These are phyloP conservation scores for Pichia cabralensis DNA, from an alignment of 805 yeast genomes.

Conservation along the genomic window DNA sequence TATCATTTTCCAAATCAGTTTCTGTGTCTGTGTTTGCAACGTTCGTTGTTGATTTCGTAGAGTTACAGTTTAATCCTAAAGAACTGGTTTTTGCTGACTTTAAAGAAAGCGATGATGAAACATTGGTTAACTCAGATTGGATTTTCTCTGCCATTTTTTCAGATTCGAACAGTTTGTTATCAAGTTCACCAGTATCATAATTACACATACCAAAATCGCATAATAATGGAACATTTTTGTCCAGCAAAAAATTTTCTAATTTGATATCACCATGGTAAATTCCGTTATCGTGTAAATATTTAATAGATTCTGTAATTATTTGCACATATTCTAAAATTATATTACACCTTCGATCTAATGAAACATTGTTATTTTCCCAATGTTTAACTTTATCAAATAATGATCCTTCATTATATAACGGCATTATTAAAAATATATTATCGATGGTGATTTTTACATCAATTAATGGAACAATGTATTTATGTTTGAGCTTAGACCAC, in stretches of 20 bases:
- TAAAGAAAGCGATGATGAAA: too few relatives aligned
- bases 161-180: neutral
- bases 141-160: neutral
- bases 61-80: too few relatives aligned
- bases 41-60: neutral
- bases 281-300: constrained; percentile 52
- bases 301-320: constrained; percentile 51
- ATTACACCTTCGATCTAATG: constrained; percentile 9
- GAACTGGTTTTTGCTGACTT: too few relatives aligned
- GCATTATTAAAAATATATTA: constrained; percentile 60
- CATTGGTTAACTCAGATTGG: constrained; percentile 7
- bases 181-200: constrained; percentile 8
- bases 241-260: constrained; percentile 68
- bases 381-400: constrained; percentile 61
- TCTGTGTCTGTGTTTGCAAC: neutral
- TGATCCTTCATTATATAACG: constrained; percentile 65
- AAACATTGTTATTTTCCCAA: constrained; percentile 39
- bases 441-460: constrained; percentile 50
- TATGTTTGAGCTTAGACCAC: constrained; percentile 65
- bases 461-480: constrained; percentile 52
- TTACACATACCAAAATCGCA: constrained; percentile 87
- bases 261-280: constrained; percentile 79
- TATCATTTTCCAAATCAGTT: neutral
- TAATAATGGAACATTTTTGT: constrained; percentile 39
- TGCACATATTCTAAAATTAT: constrained; percentile 29